Percentiles rank a stretch among this genome's conserved stretches.
phyloP scores from a whole-genome alignment of 768 basidiomycete species.

The Naganishia friedmannii region DNA sequence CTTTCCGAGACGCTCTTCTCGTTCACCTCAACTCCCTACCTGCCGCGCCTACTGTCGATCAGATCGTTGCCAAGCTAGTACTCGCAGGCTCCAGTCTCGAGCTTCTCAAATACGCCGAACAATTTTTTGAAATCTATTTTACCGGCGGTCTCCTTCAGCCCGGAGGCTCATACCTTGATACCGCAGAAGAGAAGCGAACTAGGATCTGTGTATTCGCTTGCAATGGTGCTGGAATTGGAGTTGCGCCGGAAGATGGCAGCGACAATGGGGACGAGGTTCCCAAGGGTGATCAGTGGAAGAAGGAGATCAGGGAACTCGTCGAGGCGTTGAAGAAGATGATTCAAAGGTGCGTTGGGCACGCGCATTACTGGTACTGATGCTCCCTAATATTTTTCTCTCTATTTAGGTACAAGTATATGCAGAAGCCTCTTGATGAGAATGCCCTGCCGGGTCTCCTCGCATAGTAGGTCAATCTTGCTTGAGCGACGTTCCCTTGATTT shows the following conservation, averaged over 20 bases:
- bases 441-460: slow-evolving; percentile 76
- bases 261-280: slow-evolving; percentile 63
- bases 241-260: slow-evolving; percentile 30
- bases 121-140: slow-evolving; percentile 91
- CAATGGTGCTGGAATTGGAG: slow-evolving; percentile 25
- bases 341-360: slow-evolving; percentile 63
- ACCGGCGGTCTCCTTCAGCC: slow-evolving; percentile 95
- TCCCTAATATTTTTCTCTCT: slow-evolving; percentile 13
- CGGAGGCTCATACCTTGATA: slow-evolving; percentile 85
- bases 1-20: slow-evolving; percentile 49
- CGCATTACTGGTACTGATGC: not conserved
- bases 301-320: slow-evolving; percentile 80
- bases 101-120: slow-evolving; percentile 93
- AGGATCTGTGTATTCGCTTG: slow-evolving; percentile 62
- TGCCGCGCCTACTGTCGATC: slow-evolving; percentile 41
- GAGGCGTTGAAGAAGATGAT: slow-evolving; percentile 95
- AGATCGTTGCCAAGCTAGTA: slow-evolving; percentile 59
- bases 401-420: slow-evolving; percentile 93
- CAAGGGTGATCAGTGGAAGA: slow-evolving; percentile 39
- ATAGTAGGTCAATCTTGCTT: slow-evolving; percentile 62
- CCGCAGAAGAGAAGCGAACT: slow-evolving; percentile 69
- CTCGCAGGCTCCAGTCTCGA: slow-evolving; percentile 91
- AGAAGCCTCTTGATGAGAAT: slow-evolving; percentile 86
- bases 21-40: slow-evolving; percentile 49
- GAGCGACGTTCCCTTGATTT: not conserved